A percentile compares a stretch with the other conserved stretches of the same genome.
These are phyloP conservation scores for Aspergillus alliaceus DNA, from an alignment of 2,329 filamentous ascomycete species.

Conservation along the genomic window DNA sequence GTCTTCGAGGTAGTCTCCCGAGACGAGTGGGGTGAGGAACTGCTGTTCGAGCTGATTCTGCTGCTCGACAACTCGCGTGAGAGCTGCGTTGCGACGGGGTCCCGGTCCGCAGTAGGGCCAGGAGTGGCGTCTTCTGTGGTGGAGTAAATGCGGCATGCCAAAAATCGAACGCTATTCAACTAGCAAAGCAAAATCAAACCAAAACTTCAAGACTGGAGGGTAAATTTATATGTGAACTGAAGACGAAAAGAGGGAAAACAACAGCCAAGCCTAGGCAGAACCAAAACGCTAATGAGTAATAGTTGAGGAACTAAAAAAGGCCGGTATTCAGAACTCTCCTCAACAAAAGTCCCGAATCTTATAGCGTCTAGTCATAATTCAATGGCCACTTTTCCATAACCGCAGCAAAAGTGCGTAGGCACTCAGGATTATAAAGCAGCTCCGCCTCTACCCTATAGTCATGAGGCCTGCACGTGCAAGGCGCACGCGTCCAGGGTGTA, in stretches of 20 bases:
- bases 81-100: slow-evolving; percentile 17
- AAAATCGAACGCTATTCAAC: not conserved
- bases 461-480: slow-evolving; percentile 20
- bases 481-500: slow-evolving; percentile 18
- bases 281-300: not conserved
- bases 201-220: not conserved
- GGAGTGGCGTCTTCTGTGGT: slow-evolving; percentile 36
- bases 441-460: slow-evolving; percentile 15
- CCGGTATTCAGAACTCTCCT: slow-evolving; percentile 3
- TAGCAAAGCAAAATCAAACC: too few relatives aligned
- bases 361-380: slow-evolving; percentile 7
- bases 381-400: slow-evolving; percentile 1
- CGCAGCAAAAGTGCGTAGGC: not conserved
- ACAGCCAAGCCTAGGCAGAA: not conserved
- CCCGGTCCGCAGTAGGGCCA: slow-evolving; percentile 36
- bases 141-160: slow-evolving; percentile 27
- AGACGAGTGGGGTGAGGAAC: slow-evolving; percentile 18
- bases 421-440: slow-evolving; percentile 13
- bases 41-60: slow-evolving; percentile 10
- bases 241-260: not conserved
- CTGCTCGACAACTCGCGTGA: slow-evolving; percentile 18
- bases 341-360: slow-evolving; percentile 8
- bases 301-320: not conserved
- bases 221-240: not conserved
- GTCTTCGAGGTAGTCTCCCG: slow-evolving; percentile 27